Conservation (phyloP, 805 yeast genomes). For the Torulaspora franciscae region DNA sequence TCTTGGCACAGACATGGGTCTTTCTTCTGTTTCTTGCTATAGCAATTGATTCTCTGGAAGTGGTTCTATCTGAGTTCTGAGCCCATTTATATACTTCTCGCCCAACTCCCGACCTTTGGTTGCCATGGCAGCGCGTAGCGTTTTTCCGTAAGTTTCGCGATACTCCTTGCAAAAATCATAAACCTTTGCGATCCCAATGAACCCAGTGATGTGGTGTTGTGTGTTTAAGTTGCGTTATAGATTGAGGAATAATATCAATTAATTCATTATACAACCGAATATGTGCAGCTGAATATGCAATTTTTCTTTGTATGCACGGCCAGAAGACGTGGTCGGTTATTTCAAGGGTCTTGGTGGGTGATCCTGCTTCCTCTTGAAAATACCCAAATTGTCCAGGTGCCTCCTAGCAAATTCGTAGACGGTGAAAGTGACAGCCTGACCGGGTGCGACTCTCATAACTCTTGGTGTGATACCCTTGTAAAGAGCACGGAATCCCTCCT, state of each 20-base stretch:
- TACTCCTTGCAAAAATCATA: background rate
- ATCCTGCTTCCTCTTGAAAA: constrained; percentile 19
- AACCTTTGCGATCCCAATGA: no score
- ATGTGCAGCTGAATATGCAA: no score
- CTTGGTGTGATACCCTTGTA: constrained; percentile 98
- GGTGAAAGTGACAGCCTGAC: constrained; percentile 97
- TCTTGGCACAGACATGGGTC: constrained; percentile 19
- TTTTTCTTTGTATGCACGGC: constrained; percentile 2
- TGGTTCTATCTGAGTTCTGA: background rate
- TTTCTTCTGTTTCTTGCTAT: background rate
- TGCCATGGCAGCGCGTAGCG: constrained; percentile 2
- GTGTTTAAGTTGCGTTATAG: background rate
- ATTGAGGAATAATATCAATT: constrained; percentile 3
- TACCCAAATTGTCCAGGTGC: constrained; percentile 44
- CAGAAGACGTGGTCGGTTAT: constrained; percentile 1
- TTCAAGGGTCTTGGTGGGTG: constrained; percentile 12
- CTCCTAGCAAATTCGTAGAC: constrained; percentile 86
- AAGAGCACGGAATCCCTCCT: constrained; percentile 84
- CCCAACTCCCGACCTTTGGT: background rate
- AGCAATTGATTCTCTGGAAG: background rate
- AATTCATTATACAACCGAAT: constrained; percentile 5
- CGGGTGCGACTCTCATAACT: constrained; percentile 98
- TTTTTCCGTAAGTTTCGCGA: background rate
- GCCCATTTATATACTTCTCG: background rate
- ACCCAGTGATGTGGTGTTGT: background rate